phyloP scores from a whole-genome alignment of 2,329 filamentous ascomycete genomes.

The Aspergillus pseudoglaucus region DNA sequence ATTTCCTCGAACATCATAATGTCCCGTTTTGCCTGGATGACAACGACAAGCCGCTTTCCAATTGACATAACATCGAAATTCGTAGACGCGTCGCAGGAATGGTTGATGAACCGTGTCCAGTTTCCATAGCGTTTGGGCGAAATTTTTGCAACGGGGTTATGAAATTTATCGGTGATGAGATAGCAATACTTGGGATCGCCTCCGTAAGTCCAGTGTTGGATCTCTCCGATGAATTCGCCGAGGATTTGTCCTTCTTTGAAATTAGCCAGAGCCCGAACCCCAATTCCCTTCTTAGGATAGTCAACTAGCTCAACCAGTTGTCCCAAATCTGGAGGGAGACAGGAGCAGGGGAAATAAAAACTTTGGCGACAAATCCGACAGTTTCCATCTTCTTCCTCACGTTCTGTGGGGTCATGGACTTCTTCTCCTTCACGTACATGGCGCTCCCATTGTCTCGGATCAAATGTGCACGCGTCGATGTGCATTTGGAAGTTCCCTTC shows the following conservation, averaged over 20 bases:
- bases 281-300: constrained; percentile 22
- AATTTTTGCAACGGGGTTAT: constrained; percentile 6
- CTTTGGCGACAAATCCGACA: constrained; percentile 14
- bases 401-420: constrained; percentile 10
- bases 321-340: not conserved
- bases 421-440: not conserved
- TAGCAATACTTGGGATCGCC: constrained; percentile 16
- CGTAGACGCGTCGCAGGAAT: constrained; percentile 25
- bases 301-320: constrained; percentile 26
- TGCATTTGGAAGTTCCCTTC: constrained; percentile 9
- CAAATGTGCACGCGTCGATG: constrained; percentile 8
- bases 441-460: constrained; percentile 5
- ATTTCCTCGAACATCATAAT: constrained; percentile 28
- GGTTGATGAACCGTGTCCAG: constrained; percentile 32
- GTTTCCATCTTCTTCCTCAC: constrained; percentile 5
- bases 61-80: constrained; percentile 12
- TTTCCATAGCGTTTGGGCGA: constrained; percentile 20
- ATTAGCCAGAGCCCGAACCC: constrained; percentile 22
- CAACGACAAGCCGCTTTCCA: constrained; percentile 15
- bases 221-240: constrained; percentile 20
- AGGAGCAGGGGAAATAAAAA: not conserved
- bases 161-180: not conserved
- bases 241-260: constrained; percentile 19
- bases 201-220: constrained; percentile 4
- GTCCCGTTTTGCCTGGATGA: constrained; percentile 16